A percentile compares a stretch with the other conserved stretches of the same genome.
These are phyloP conservation scores for Cercophora sp. DNA, from an alignment of 495 filamentous ascomycete species.

Conservation along the genomic window DNA sequence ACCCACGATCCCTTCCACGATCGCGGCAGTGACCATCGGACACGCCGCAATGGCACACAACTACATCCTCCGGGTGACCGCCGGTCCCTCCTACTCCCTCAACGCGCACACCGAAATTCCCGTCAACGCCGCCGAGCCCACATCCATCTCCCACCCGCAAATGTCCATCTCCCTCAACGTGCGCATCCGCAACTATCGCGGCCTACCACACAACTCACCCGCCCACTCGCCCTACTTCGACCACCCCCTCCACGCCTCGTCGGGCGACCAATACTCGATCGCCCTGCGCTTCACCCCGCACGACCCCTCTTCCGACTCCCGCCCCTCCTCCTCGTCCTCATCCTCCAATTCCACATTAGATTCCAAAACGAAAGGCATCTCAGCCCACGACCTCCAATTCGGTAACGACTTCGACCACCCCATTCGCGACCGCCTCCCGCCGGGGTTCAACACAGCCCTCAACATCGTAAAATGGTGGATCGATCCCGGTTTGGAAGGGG, in stretches of 20 bases:
- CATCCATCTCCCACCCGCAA: conserved; percentile 56
- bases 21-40: no score
- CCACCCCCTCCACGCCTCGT: conserved; percentile 54
- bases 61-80: conserved; percentile 67
- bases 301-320: no score
- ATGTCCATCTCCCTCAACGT: conserved; percentile 63
- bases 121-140: conserved; percentile 62
- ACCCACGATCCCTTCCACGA: no score
- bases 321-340: no score
- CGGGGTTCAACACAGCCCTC: conserved; percentile 76
- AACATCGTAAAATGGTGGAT: conserved; percentile 79
- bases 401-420: conserved; percentile 92
- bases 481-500: conserved; percentile 83
- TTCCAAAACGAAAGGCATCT: conserved; percentile 43
- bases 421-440: conserved; percentile 79
- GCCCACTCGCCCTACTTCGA: conserved; percentile 69
- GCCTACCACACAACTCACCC: conserved; percentile 57
- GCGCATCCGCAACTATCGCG: conserved; percentile 57
- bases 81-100: conserved; percentile 68
- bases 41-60: conserved; percentile 52
- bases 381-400: conserved; percentile 72
- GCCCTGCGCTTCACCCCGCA: conserved; percentile 70
- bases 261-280: conserved; percentile 76
- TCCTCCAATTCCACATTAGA: no score
- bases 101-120: conserved; percentile 60